These are phyloP conservation scores for Candida sp. DNA, from an alignment of 1,139 yeast genomes.

Conservation along the genomic window DNA sequence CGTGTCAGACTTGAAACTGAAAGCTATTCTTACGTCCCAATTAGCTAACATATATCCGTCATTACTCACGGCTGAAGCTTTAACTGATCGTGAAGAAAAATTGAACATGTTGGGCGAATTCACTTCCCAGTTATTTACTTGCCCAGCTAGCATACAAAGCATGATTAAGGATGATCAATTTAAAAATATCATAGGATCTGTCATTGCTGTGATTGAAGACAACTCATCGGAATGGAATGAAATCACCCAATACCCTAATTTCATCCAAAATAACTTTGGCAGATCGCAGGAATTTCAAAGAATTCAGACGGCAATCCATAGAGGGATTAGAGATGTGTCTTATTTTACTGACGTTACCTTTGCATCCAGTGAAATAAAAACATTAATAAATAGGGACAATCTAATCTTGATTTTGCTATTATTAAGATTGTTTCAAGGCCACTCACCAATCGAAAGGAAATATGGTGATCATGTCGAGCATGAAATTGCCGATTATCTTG, in stretches of 20 bases:
- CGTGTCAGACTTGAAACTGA: slow-evolving; percentile 44
- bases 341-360: slow-evolving; percentile 38
- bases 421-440: slow-evolving; percentile 54
- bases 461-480: slow-evolving; percentile 66
- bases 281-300: slow-evolving; percentile 5
- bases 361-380: slow-evolving; percentile 16
- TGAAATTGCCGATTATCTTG: slow-evolving; percentile 49
- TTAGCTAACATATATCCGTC: slow-evolving; percentile 55
- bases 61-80: slow-evolving; percentile 43
- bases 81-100: slow-evolving; percentile 64
- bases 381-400: slow-evolving; percentile 24
- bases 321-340: slow-evolving; percentile 40
- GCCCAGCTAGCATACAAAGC: slow-evolving; percentile 52
- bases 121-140: slow-evolving; percentile 60
- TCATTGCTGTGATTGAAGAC: slow-evolving; percentile 43
- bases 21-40: slow-evolving; percentile 49
- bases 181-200: slow-evolving; percentile 44
- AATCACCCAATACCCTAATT: slow-evolving; percentile 27
- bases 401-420: slow-evolving; percentile 38
- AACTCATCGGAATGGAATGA: slow-evolving; percentile 23
- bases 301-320: slow-evolving; percentile 26
- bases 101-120: slow-evolving; percentile 52
- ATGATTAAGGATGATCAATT: slow-evolving; percentile 36
- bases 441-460: slow-evolving; percentile 53
- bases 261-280: slow-evolving; percentile 19